phyloP scores from a whole-genome alignment of 2,329 filamentous ascomycete species.

The Paecilomyces formosus region DNA sequence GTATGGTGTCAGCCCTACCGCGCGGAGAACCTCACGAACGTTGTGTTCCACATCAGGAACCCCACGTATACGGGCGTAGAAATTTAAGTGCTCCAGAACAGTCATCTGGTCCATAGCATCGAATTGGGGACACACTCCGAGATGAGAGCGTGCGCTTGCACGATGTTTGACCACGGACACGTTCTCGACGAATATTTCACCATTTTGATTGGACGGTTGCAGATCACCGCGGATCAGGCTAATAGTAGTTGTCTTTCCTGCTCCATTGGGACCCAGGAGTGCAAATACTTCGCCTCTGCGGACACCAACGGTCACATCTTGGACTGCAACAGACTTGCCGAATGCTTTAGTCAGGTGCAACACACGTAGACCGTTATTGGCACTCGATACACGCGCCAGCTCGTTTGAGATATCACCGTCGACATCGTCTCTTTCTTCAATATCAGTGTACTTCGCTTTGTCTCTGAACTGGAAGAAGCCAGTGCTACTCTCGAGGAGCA shows the following conservation, averaged over 20 bases:
- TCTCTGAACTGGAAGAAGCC: conserved; percentile 48
- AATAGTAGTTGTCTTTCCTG: conserved; percentile 86
- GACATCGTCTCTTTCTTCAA: conserved; percentile 26
- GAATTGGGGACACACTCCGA: conserved; percentile 88
- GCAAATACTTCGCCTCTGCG: conserved; percentile 77
- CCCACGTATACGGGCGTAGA: conserved; percentile 80
- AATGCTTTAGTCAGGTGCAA: conserved; percentile 76
- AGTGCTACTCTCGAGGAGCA: conserved; percentile 75
- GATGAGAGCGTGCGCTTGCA: conserved; percentile 62
- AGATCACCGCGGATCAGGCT: conserved; percentile 84
- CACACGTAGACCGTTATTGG: conserved; percentile 66
- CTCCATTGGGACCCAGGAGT: conserved; percentile 81
- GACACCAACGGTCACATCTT: conserved; percentile 80
- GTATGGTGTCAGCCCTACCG: conserved; percentile 70
- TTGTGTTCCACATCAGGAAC: conserved; percentile 69
- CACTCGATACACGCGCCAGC: conserved; percentile 53
- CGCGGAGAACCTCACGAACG: conserved; percentile 67
- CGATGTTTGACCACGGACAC: conserved; percentile 66
- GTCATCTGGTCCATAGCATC: conserved; percentile 90
- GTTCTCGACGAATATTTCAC: conserved; percentile 74
- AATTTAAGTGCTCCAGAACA: conserved; percentile 73
- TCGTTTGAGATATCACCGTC: conserved; percentile 61
- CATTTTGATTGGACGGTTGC: conserved; percentile 60
- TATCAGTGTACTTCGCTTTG: conserved; percentile 35
- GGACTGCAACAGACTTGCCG: conserved; percentile 67